These are phyloP conservation scores for Dictyostelium capitatum DNA, from an alignment of 78 protist genomes.

Conservation along the genomic window DNA sequence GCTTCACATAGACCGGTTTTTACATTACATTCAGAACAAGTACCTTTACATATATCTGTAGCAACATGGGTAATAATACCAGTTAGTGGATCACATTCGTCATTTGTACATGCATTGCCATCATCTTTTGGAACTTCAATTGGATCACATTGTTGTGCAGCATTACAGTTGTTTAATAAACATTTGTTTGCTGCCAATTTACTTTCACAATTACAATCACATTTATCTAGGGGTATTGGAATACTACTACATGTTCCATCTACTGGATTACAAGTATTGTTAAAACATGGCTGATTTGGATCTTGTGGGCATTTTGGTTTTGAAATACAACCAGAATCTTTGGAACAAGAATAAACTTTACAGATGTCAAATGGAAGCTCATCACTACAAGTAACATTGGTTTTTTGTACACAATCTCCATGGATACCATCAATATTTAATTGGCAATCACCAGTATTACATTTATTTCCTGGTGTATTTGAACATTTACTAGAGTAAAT, in stretches of 20 bases:
- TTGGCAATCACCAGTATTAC: constrained; percentile 20
- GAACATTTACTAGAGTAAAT: background rate
- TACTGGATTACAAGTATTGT: background rate
- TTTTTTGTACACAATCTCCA: background rate
- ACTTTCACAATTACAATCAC: background rate
- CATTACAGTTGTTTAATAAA: background rate
- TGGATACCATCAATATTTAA: too few relatives aligned
- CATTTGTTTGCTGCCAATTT: background rate
- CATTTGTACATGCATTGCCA: background rate
- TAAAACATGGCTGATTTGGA: background rate
- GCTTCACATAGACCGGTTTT: background rate
- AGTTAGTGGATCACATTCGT: background rate
- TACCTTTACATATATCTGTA: background rate
- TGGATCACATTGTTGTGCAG: background rate
- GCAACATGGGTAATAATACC: background rate
- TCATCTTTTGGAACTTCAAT: background rate
- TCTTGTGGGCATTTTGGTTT: background rate
- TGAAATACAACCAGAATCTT: background rate
- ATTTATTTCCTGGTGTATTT: background rate
- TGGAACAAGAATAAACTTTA: background rate
- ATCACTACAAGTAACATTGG: background rate
- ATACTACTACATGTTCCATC: background rate
- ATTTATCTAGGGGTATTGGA: background rate
- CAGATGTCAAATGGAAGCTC: background rate
- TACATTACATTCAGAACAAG: background rate